Evolutionary conservation across 2,329 filamentous ascomycete genomes (phyloP).

Genomic region (Penicillium sclerotigenum): DNA sequence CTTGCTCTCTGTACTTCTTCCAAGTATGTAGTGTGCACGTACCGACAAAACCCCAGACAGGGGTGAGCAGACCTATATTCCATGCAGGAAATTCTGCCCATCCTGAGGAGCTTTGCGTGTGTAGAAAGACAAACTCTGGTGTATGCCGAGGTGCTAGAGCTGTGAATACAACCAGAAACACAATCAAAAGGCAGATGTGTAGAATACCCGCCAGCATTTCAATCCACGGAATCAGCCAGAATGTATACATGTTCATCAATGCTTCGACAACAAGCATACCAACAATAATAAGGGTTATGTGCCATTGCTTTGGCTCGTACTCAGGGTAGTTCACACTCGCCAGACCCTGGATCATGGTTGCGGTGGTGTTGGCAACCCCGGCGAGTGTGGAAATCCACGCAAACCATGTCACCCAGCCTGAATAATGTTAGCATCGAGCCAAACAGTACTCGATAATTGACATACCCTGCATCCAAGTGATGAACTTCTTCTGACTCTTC

Average conservation of each 20-base stretch:
- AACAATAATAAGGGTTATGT: slow-evolving; percentile 40
- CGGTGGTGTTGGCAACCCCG: slow-evolving; percentile 35
- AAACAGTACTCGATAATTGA: background rate
- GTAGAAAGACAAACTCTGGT: slow-evolving; percentile 33
- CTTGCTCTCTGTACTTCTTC: too few relatives aligned
- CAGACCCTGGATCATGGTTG: slow-evolving; percentile 37
- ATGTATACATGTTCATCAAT: slow-evolving; percentile 21
- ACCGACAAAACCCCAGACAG: slow-evolving; percentile 26
- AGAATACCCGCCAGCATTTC: slow-evolving; percentile 37
- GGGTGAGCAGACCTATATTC: slow-evolving; percentile 39
- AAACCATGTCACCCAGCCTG: slow-evolving; percentile 45
- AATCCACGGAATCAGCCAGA: slow-evolving; percentile 41
- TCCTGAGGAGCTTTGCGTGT: slow-evolving; percentile 31
- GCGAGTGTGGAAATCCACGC: slow-evolving; percentile 39
- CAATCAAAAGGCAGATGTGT: slow-evolving; percentile 21
- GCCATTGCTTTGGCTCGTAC: slow-evolving; percentile 38
- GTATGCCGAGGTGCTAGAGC: slow-evolving; percentile 33
- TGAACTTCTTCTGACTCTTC: slow-evolving; percentile 27
- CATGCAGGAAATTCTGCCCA: slow-evolving; percentile 33
- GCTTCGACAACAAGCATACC: slow-evolving; percentile 30
- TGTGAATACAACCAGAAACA: slow-evolving; percentile 37
- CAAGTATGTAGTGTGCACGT: background rate
- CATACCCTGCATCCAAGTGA: slow-evolving; percentile 35
- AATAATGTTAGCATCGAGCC: background rate
- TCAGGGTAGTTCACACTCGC: slow-evolving; percentile 31